Percentiles rank a stretch among this genome's conserved stretches.
These are phyloP conservation scores for Rusavskia elegans DNA, from an alignment of 495 filamentous ascomycete genomes.

Conservation along the genomic window DNA sequence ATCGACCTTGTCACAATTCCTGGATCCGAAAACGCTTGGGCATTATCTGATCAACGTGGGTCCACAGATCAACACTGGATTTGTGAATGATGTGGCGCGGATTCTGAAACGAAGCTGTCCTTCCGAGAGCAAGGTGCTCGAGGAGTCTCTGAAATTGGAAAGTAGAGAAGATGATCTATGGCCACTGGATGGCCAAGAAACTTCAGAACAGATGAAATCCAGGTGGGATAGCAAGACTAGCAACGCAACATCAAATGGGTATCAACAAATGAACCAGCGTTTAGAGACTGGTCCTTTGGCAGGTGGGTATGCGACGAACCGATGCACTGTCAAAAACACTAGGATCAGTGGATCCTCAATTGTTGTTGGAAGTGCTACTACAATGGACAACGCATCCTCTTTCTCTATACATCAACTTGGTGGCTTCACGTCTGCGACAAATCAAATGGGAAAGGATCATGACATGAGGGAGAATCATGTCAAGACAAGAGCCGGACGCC, in stretches of 20 bases:
- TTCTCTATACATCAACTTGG: slow-evolving; percentile 9
- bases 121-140: slow-evolving; percentile 28
- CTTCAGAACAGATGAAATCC: slow-evolving; percentile 21
- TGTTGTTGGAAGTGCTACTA: slow-evolving; percentile 15
- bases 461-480: not conserved
- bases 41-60: slow-evolving; percentile 39
- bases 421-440: slow-evolving; percentile 11
- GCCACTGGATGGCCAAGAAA: slow-evolving; percentile 41
- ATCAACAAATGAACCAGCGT: slow-evolving; percentile 6
- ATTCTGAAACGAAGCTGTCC: slow-evolving; percentile 47
- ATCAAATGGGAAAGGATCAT: slow-evolving; percentile 3
- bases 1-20: slow-evolving; percentile 47
- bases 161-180: slow-evolving; percentile 47
- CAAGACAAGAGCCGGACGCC: not conserved
- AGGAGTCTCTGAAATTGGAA: slow-evolving; percentile 22
- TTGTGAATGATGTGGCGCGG: slow-evolving; percentile 42
- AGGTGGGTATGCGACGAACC: not conserved
- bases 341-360: slow-evolving; percentile 8
- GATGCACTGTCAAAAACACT: not conserved
- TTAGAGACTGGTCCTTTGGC: not conserved
- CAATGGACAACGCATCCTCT: slow-evolving; percentile 14
- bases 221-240: slow-evolving; percentile 20
- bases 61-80: slow-evolving; percentile 35
- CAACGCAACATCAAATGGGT: slow-evolving; percentile 8
- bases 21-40: slow-evolving; percentile 31